A percentile compares a stretch with the other conserved stretches of the same genome.
phyloP scores from a whole-genome alignment of 768 basidiomycete species.

The Neoboletus brunneissimus region DNA sequence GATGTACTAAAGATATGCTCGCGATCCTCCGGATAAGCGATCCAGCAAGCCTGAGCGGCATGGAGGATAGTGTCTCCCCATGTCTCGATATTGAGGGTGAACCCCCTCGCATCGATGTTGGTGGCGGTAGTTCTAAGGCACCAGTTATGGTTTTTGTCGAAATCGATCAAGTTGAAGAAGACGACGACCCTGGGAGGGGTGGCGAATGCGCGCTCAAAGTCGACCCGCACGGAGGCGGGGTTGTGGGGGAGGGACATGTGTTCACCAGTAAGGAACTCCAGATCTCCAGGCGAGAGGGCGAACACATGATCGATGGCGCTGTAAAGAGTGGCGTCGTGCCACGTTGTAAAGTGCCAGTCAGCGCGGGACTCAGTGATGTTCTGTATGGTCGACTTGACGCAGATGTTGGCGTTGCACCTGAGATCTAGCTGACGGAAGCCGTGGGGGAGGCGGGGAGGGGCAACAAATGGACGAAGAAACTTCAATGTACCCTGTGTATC shows the following conservation, averaged over 20 bases:
- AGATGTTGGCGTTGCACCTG: slow-evolving; percentile 2
- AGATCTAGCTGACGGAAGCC: slow-evolving; percentile 13
- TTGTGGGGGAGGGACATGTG: neutral
- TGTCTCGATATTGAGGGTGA: slow-evolving; percentile 13
- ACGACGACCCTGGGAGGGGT: slow-evolving; percentile 17
- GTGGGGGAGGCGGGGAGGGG: slow-evolving; percentile 18
- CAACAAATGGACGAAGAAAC: slow-evolving; percentile 13
- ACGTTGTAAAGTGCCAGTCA: slow-evolving; percentile 7
- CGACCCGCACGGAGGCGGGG: slow-evolving; percentile 3
- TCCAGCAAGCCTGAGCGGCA: slow-evolving; percentile 8
- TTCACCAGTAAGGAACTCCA: slow-evolving; percentile 17
- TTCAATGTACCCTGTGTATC: slow-evolving; percentile 10
- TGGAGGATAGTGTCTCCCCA: slow-evolving; percentile 8
- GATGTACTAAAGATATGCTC: slow-evolving; percentile 14
- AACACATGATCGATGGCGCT: neutral
- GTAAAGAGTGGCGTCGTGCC: slow-evolving; percentile 1
- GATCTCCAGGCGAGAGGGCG: slow-evolving; percentile 5
- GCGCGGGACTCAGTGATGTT: slow-evolving; percentile 1
- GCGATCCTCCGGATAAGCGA: slow-evolving; percentile 22
- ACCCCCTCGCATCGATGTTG: slow-evolving; percentile 11
- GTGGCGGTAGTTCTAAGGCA: slow-evolving; percentile 4
- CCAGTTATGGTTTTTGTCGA: slow-evolving; percentile 7
- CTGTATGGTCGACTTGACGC: slow-evolving; percentile 3
- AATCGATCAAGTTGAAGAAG: slow-evolving; percentile 15
- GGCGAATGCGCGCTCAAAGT: slow-evolving; percentile 12